Base-by-base conservation (phyloP, 164 flowering plant genomes). In the Vitis amurensis region DNA sequence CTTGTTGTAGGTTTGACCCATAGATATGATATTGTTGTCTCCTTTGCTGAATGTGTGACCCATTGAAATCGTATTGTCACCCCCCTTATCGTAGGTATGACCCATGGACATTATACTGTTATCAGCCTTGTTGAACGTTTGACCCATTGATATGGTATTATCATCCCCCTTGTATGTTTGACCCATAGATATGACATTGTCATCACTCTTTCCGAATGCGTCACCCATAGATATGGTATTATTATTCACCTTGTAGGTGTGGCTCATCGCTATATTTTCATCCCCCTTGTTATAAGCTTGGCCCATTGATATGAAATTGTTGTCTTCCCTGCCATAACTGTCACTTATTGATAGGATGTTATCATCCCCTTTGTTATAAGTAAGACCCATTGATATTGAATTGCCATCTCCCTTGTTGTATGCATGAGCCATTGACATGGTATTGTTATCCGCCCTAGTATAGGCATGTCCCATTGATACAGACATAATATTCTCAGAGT, bases 231-330 rank as follows among this genome's bases (percentile, higher is more conserved):
- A 59, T 14, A 71, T 47, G 63, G 64, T 52, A 63, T 50, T 55
- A 11, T 64, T 53, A 61, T 63, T 58, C 30, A 49, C 67, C 61
- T 68, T 69, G 64, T 66, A 82, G 17, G 64, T 17, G 16, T 77
- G 81, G 49, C 76, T 70, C 14, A 68, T 69, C 9, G 82, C 60
- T 31, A 72, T 47, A 63, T 5, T 48, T 3, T 60, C 73, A 55
- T 60, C 71, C 55, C 68, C 80, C 70, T 73, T 77, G 51, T 49
- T 69, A 69, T 66, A 77, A 37, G 81, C 48, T 48, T 76, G 79
- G 44, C 73, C 78, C 77, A 80, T 77, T 12, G 81, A 73, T 11
- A 81, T 66, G 63, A 81, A 69, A 68, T 48, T 72, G 57, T 71
- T 73, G 55, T 66, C 71, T 47, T 61, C 79, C 56, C 70, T 72